phyloP scores from a whole-genome alignment of 2,329 filamentous ascomycete species.

The Colletotrichum abscissum region DNA sequence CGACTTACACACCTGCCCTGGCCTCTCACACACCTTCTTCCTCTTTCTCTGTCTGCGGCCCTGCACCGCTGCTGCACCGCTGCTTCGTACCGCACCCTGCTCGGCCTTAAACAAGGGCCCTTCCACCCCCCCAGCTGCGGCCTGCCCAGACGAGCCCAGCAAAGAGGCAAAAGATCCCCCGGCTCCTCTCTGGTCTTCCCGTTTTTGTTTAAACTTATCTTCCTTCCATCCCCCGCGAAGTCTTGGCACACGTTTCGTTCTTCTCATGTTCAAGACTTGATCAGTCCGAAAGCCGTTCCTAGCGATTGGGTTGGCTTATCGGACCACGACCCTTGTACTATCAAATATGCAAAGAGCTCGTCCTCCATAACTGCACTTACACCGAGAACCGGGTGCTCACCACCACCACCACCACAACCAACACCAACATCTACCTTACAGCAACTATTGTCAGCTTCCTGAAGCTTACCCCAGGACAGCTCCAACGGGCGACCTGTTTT shows the following conservation, averaged over 20 bases:
- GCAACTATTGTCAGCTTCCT: slow-evolving; percentile 2
- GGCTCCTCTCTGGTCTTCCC: slow-evolving; percentile 31
- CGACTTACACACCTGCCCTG: slow-evolving; percentile 27
- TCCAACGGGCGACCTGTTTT: not conserved
- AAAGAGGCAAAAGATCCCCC: slow-evolving; percentile 34
- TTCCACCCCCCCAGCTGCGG: slow-evolving; percentile 24
- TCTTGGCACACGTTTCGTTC: slow-evolving; percentile 34
- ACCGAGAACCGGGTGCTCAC: slow-evolving; percentile 33
- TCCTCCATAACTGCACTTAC: slow-evolving; percentile 36
- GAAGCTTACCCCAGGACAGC: not conserved
- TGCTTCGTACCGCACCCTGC: slow-evolving; percentile 31
- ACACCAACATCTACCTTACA: slow-evolving; percentile 4
- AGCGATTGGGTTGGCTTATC: slow-evolving; percentile 33
- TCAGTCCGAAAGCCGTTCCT: slow-evolving; percentile 35
- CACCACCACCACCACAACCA: not conserved
- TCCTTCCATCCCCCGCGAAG: slow-evolving; percentile 36
- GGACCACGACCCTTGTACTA: slow-evolving; percentile 32
- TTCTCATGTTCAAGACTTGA: slow-evolving; percentile 35
- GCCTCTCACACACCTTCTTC: not conserved
- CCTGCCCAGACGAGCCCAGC: slow-evolving; percentile 30
- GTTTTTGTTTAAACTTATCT: slow-evolving; percentile 35
- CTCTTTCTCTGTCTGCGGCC: too few species aligned
- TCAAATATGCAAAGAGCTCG: slow-evolving; percentile 33
- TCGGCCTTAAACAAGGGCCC: slow-evolving; percentile 33
- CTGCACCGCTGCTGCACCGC: too few species aligned